Conservation (phyloP, 768 basidiomycete genomes). For the Pulveroboletus sp. region DNA sequence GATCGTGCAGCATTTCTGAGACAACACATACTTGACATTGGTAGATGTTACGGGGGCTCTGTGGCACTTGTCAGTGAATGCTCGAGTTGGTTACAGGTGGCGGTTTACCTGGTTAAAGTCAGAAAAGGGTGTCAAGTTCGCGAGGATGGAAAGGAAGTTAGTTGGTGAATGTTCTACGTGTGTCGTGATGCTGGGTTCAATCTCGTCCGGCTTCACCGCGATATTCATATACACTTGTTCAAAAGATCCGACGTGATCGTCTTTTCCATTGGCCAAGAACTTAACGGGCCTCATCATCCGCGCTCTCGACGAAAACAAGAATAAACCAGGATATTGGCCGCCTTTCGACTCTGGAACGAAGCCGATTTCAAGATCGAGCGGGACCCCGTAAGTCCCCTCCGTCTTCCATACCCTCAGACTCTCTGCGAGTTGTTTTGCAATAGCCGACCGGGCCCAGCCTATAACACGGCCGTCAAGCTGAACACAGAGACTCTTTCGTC, state of each 20-base stretch:
- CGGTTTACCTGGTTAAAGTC: conserved; percentile 92
- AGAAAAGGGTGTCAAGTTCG: conserved; percentile 97
- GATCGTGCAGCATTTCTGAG: not conserved
- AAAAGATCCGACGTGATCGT: conserved; percentile 93
- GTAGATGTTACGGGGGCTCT: conserved; percentile 91
- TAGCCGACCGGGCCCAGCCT: conserved; percentile 80
- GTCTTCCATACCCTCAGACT: conserved; percentile 95
- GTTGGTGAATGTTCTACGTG: conserved; percentile 96
- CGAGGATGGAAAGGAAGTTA: conserved; percentile 93
- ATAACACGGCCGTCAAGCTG: conserved; percentile 96
- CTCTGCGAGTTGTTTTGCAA: conserved; percentile 78
- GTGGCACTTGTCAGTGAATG: conserved; percentile 2
- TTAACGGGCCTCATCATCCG: conserved; percentile 99
- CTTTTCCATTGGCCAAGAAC: conserved; percentile 78
- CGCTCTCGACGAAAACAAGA: conserved; percentile 80
- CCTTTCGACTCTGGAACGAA: conserved; percentile 85
- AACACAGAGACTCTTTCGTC: conserved; percentile 76
- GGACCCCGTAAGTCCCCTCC: conserved; percentile 74
- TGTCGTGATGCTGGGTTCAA: conserved; percentile 70
- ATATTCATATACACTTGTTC: conserved; percentile 99
- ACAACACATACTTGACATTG: conserved; percentile 73
- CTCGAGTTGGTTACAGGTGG: not conserved
- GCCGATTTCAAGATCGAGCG: conserved; percentile 93
- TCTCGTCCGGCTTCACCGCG: conserved; percentile 85
- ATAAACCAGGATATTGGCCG: conserved; percentile 96